These are phyloP conservation scores for Peronospora belbahrii DNA, from an alignment of 352 stramenopile species.

Conservation along the genomic window DNA sequence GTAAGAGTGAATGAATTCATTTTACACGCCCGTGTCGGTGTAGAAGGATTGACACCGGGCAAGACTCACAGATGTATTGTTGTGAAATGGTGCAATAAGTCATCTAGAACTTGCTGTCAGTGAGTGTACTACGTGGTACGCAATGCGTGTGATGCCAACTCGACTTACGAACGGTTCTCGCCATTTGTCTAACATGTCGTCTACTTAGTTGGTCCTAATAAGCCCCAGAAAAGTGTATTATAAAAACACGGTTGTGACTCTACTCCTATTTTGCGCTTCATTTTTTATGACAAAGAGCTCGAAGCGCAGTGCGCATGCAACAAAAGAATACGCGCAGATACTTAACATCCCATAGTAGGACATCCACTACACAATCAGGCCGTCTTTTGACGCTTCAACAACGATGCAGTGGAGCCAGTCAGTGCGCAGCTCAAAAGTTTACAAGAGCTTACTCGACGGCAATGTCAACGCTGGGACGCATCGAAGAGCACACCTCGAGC, in stretches of 20 bases:
- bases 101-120: no score
- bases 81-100: no score
- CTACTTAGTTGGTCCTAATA: no score
- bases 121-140: no score
- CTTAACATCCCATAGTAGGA: slow-evolving; percentile 2
- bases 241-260: slow-evolving; percentile 8
- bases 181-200: no score
- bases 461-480: slow-evolving; percentile 96
- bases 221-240: slow-evolving; percentile 18
- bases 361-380: slow-evolving; percentile 10
- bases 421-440: not conserved
- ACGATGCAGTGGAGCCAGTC: not conserved
- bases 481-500: slow-evolving; percentile 91
- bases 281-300: slow-evolving; percentile 1
- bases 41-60: no score
- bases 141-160: no score
- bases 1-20: no score
- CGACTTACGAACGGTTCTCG: no score
- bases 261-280: slow-evolving; percentile 2
- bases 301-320: slow-evolving; percentile 2
- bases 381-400: slow-evolving; percentile 4
- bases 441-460: slow-evolving; percentile 50
- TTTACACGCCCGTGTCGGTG: no score
- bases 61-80: no score
- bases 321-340: slow-evolving; percentile 8